These are phyloP conservation scores for Aureobasidium zeae DNA, from an alignment of 2,329 filamentous ascomycete species.

Conservation along the genomic window DNA sequence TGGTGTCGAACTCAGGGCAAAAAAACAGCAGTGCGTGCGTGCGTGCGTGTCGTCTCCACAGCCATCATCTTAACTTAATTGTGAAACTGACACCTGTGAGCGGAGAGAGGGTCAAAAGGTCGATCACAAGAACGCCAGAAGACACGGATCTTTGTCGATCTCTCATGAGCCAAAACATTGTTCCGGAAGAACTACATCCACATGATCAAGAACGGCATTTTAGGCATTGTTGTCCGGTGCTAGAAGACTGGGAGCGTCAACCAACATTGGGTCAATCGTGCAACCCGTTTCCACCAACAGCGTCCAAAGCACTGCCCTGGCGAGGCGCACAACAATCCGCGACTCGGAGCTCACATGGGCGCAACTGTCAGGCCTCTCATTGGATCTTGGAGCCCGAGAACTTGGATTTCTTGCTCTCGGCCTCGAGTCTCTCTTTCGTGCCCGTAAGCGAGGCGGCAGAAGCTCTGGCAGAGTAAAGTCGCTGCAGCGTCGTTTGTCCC, in stretches of 20 bases:
- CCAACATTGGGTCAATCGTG: too few relatives aligned
- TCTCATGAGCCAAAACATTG: slow-evolving; percentile 7
- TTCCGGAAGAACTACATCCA: slow-evolving; percentile 4
- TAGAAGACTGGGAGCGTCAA: too few relatives aligned
- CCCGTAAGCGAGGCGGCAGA: slow-evolving; percentile 12
- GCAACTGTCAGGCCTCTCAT: slow-evolving; percentile 4
- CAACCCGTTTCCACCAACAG: neutral
- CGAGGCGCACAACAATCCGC: slow-evolving; percentile 8
- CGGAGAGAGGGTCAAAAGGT: slow-evolving; percentile 9
- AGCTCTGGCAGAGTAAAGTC: neutral
- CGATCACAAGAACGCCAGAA: slow-evolving; percentile 10
- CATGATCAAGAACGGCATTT: too few relatives aligned
- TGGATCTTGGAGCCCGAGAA: slow-evolving; percentile 5
- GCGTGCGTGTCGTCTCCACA: slow-evolving; percentile 9
- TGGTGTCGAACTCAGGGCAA: slow-evolving; percentile 3
- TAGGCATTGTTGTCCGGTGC: too few relatives aligned
- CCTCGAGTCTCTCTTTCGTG: slow-evolving; percentile 2
- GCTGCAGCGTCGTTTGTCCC: slow-evolving; percentile 2
- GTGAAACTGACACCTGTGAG: slow-evolving; percentile 14
- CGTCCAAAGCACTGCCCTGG: neutral
- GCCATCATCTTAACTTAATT: slow-evolving; percentile 13
- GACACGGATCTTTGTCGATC: slow-evolving; percentile 9
- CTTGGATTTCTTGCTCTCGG: slow-evolving; percentile 4
- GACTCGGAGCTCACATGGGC: slow-evolving; percentile 2
- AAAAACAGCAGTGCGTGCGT: slow-evolving; percentile 1